Base-by-base conservation (phyloP, 2,329 filamentous ascomycete species). In the Cladophialophora carrionii region DNA sequence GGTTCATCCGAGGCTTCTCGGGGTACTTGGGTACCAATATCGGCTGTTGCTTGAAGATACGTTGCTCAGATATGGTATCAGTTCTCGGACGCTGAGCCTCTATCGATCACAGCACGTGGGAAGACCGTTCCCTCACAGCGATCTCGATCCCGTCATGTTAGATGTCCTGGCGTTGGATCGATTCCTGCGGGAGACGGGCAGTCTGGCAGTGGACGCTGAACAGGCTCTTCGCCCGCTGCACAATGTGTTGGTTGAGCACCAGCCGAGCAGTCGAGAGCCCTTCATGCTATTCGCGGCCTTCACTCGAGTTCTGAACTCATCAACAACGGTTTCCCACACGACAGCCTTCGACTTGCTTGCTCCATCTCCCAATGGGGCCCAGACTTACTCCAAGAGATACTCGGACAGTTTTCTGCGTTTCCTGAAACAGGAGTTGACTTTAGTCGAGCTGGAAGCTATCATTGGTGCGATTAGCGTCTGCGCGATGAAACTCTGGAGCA, bases 241-340 rank as follows among this genome's bases (percentile, higher is more conserved):
- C 4, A 49, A 34, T 20, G 26, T 14, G 4, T 22, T 37, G 9
- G 22, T 51, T 52, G 17, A 9, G 20, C 5, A 26, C 12, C 7
- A n/a, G n/a, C 41, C 31, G 14, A 22, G 46, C 48, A 60, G 41
- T 26, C 32, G 57, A 26, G 43, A 59, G 24, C 37, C 54, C 31
- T 65, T 62, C 41, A n/a, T 67, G 59, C 62, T 67, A 20, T 65
- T 67, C 46, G 59, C 37, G 22, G 56, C 57, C 12, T 43, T 65
- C 32, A 64, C 12, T 48, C 65, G 52, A 4, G 17, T 62, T n/a
- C 55, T 67, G 24, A 64, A 61, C 6, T 32, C 49, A 6, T 64
- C 65, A 22, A 29, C 43, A 43, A 51, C 22, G 10, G 37, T 53
- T 24, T n/a, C 49, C 32, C 24, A 57, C 49, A 37, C 56, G 48